A percentile compares a stretch with the other conserved stretches of the same genome.
Conservation (phyloP, 2,329 filamentous ascomycete species). For the Phyllosticta citrichinensis region DNA sequence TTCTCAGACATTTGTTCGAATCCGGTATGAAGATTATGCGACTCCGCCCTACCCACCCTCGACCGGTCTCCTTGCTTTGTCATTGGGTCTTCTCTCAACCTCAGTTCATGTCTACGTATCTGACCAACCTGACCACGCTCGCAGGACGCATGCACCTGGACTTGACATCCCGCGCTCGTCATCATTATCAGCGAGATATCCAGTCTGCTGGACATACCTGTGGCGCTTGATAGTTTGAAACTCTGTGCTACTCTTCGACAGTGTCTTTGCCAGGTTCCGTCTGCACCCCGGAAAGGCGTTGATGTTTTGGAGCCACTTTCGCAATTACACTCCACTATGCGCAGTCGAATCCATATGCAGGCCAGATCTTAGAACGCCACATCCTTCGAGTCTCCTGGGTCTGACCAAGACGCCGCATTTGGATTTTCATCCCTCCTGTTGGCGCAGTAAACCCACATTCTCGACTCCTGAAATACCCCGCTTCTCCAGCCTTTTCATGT, state of each 20-base stretch:
- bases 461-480: neutral
- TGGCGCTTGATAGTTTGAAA: neutral
- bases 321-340: neutral
- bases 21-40: neutral
- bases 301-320: neutral
- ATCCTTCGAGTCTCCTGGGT: neutral
- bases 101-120: neutral
- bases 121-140: neutral
- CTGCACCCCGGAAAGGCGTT: neutral
- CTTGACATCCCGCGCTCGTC: neutral
- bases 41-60: neutral
- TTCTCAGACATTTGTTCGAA: neutral
- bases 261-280: neutral
- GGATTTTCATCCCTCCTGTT: neutral
- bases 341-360: neutral
- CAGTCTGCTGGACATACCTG: neutral
- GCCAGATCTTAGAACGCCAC: slow-evolving; percentile 2
- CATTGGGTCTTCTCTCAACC: neutral
- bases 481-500: neutral
- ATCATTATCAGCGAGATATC: neutral
- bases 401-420: neutral
- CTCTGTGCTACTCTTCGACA: neutral
- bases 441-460: neutral
- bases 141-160: neutral
- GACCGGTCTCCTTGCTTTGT: neutral